Evolutionary conservation across 345 rosid species (phyloP), one percentile per base, ranked within the genome.

Genomic region (Moringa oleifera): DNA sequence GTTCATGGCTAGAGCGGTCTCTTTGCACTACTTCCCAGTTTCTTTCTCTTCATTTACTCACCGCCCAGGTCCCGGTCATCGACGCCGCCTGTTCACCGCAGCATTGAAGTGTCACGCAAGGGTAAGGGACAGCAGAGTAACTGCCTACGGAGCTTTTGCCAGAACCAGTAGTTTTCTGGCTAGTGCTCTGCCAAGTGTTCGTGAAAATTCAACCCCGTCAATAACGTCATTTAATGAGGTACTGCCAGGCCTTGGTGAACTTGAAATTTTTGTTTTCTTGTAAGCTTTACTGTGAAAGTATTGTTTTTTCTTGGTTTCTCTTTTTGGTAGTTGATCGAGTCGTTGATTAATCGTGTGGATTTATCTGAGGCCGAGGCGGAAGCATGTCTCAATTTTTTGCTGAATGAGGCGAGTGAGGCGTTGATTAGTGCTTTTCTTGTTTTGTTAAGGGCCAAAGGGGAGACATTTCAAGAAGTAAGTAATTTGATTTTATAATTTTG

Each of bases 401-500:
- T 89, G 31, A 67, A 56, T n/a, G 88, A 89, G 23, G 74, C 80
- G 36, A 76, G 74, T 21, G 97, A 95, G 76, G 80, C 75, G 0
- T 66, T 87, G 57, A 89, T 95, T 55, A 84, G 96, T 77, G 99
- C 96, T 25, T 95, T 89, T 57, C 82, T 95, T 28, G 96, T 91
- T 18, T 54, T 95, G 68, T 73, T 91, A 53, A 87, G 97, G 77
- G 95, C 97, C 67, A 95, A 91, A 80, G 97, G 97, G 55, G 99
- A 95, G 84, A 91, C 95, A 23, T 85, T 59, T 68, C 96, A 89
- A 67, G 97, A 95, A 73, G 95, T 88, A 66, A 83, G 77, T 68
- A 13, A 11, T 36, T 20, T 51, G 16, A 41, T 5, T 41, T 15
- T 41, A 41, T 1, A 41, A n/a, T 13, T 58, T 37, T 28, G 23